Conservation (phyloP, 352 stramenopile genomes). For the Phytophthora multivora region DNA sequence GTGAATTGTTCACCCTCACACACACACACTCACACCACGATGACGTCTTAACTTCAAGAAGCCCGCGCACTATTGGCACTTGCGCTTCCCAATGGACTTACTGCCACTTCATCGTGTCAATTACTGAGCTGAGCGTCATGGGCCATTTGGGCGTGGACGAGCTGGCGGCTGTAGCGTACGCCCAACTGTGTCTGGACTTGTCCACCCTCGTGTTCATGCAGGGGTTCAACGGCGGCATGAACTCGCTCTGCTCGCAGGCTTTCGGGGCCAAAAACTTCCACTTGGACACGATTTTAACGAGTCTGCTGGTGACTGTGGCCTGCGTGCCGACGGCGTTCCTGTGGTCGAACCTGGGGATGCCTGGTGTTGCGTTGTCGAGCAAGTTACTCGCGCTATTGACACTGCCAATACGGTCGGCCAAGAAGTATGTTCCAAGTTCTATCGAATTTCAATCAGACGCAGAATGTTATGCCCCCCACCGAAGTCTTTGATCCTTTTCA, state of each 20-base stretch:
- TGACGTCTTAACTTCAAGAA: constrained; percentile 18
- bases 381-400: constrained; percentile 52
- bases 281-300: constrained; percentile 58
- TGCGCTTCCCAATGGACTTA: constrained; percentile 65
- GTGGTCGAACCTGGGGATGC: constrained; percentile 75
- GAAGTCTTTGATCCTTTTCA: constrained; percentile 68
- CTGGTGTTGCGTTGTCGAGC: constrained; percentile 49
- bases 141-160: constrained; percentile 78
- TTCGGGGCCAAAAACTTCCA: constrained; percentile 83
- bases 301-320: constrained; percentile 49
- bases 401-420: constrained; percentile 67
- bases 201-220: constrained; percentile 84
- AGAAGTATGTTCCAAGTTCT: constrained; percentile 80
- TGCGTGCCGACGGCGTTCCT: constrained; percentile 70
- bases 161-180: constrained; percentile 73
- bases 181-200: constrained; percentile 77
- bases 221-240: constrained; percentile 82
- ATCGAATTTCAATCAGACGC: constrained; percentile 75
- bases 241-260: constrained; percentile 82
- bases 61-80: constrained; percentile 51
- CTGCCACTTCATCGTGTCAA: constrained; percentile 76
- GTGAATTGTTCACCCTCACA: background rate
- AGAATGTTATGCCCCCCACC: constrained; percentile 76
- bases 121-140: constrained; percentile 83
- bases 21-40: background rate